phyloP scores from a whole-genome alignment of 306 rosid species.

The peach (Prunus persica) region Prunus_persica_NCBIv2 NC_034010.1:24418501-24419000 shows the following conservation, averaged over 20 bases:
- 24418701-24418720: slow-evolving; percentile 25
- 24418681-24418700: slow-evolving; percentile 10
- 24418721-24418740: slow-evolving; percentile 26
- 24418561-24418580: slow-evolving; percentile 10
- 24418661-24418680: slow-evolving; percentile 4
- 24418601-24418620: slow-evolving; percentile 11
- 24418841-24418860: slow-evolving; percentile 1
- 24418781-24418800: slow-evolving; percentile 10
- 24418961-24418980: not conserved
- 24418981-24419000: not conserved
- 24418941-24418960: not conserved
- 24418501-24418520: slow-evolving; percentile 20
- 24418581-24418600: slow-evolving; percentile 1
- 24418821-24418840: slow-evolving; percentile 11
- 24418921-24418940: not conserved
- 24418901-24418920: slow-evolving; percentile 12
- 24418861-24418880: slow-evolving; percentile 19
- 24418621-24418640: slow-evolving; percentile 7
- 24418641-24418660: not conserved
- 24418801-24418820: not conserved
- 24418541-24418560: slow-evolving; percentile 15
- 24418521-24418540: not conserved
- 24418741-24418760: slow-evolving; percentile 1
- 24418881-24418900: slow-evolving; percentile 22
- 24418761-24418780: slow-evolving; percentile 16